phyloP scores from a whole-genome alignment of 345 rosid species.

The Ceriops tagal region DNA sequence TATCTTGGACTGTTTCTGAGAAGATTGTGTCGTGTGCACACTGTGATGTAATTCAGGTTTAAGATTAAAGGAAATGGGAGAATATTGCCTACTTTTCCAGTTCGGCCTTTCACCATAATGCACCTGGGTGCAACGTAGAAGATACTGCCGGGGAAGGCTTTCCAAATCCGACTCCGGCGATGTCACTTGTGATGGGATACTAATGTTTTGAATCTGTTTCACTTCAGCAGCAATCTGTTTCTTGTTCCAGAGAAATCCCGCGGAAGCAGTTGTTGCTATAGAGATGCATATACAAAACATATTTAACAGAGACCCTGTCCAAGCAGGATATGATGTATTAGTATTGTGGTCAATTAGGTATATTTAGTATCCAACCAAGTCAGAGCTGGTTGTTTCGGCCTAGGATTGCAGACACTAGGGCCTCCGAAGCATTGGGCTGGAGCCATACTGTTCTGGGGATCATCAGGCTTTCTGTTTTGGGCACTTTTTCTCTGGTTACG shows the following conservation, averaged over 20 bases:
- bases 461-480: neutral
- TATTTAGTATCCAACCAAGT: conserved; percentile 15
- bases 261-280: conserved; percentile 9
- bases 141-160: conserved; percentile 7
- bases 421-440: conserved; percentile 9
- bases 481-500: conserved; percentile 15
- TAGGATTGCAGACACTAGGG: conserved; percentile 16
- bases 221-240: conserved; percentile 8
- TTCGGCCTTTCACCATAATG: conserved; percentile 20
- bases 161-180: conserved; percentile 11
- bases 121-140: conserved; percentile 16
- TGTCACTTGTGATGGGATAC: neutral
- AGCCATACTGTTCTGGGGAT: conserved; percentile 16
- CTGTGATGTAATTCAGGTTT: too few species aligned
- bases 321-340: neutral
- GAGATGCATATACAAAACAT: conserved; percentile 9
- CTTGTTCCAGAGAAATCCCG: conserved; percentile 23
- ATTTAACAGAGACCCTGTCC: conserved; percentile 13
- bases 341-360: conserved; percentile 26
- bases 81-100: conserved; percentile 16
- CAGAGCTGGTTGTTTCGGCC: conserved; percentile 28
- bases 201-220: conserved; percentile 15
- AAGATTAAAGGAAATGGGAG: neutral
- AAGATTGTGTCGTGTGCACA: too few species aligned
- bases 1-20: too few species aligned